These are phyloP conservation scores for Cryptococcus jaspeensis DNA, from an alignment of 1,284 basidiomycete genomes.

Conservation along the genomic window DNA sequence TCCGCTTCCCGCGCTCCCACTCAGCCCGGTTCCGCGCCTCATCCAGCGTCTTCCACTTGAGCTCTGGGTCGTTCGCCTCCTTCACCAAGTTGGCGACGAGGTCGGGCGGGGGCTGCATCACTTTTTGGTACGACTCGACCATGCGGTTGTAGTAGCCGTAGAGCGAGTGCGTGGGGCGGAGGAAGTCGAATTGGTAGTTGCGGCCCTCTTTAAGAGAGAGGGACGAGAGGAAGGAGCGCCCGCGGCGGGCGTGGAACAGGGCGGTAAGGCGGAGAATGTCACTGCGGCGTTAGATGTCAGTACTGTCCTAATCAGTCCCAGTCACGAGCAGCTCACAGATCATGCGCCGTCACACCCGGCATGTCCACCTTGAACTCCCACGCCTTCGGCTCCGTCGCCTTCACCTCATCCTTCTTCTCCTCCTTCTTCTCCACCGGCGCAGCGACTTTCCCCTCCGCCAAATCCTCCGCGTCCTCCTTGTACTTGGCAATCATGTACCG, in stretches of 20 bases:
- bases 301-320: not conserved
- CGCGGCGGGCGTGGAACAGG: slow-evolving; percentile 89
- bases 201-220: slow-evolving; percentile 85
- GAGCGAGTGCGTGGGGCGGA: slow-evolving; percentile 90
- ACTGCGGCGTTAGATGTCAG: slow-evolving; percentile 50
- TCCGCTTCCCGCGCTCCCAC: slow-evolving; percentile 81
- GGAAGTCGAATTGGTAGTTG: slow-evolving; percentile 98
- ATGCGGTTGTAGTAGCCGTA: slow-evolving; percentile 96
- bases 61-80: slow-evolving; percentile 59
- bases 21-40: slow-evolving; percentile 75
- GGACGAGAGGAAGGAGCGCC: slow-evolving; percentile 78
- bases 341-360: slow-evolving; percentile 84
- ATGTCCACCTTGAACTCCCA: slow-evolving; percentile 84
- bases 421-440: slow-evolving; percentile 33
- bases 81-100: slow-evolving; percentile 66
- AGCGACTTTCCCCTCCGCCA: slow-evolving; percentile 41
- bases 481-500: slow-evolving; percentile 76
- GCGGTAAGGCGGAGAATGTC: slow-evolving; percentile 90
- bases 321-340: slow-evolving; percentile 64
- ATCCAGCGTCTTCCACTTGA: slow-evolving; percentile 74
- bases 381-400: slow-evolving; percentile 70
- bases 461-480: slow-evolving; percentile 65
- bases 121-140: slow-evolving; percentile 92
- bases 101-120: slow-evolving; percentile 79
- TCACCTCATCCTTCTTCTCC: slow-evolving; percentile 50